Conservation (phyloP, 345 rosid genomes). For the Eutrema heterophyllum region DNA sequence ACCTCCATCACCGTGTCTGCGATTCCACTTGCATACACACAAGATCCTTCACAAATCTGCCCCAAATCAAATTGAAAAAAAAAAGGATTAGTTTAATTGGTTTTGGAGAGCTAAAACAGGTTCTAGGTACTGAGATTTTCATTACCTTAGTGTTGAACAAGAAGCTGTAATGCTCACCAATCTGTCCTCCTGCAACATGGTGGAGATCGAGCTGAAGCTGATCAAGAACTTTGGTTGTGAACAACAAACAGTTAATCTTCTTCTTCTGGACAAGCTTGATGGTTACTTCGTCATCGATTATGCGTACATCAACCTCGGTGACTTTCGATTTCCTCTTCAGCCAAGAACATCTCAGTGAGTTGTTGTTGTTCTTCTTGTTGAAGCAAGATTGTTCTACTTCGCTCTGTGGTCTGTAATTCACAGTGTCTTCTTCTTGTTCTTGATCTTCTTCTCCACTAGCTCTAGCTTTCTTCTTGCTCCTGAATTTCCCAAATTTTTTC, state of each 20-base stretch:
- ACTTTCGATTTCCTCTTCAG: slow-evolving; percentile 74
- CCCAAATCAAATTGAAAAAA: background rate
- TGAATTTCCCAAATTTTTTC: slow-evolving; percentile 52
- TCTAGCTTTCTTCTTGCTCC: slow-evolving; percentile 49
- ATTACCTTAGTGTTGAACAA: slow-evolving; percentile 74
- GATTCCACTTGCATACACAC: slow-evolving; percentile 57
- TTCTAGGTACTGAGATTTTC: background rate
- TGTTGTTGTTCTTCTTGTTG: slow-evolving; percentile 26
- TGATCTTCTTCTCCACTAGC: slow-evolving; percentile 1
- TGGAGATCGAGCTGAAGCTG: slow-evolving; percentile 72
- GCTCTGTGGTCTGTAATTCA: slow-evolving; percentile 32
- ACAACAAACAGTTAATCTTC: slow-evolving; percentile 66
- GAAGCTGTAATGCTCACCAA: slow-evolving; percentile 74
- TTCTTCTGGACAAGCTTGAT: slow-evolving; percentile 73
- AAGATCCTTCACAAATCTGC: slow-evolving; percentile 35
- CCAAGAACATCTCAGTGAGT: slow-evolving; percentile 69
- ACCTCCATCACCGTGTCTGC: slow-evolving; percentile 77
- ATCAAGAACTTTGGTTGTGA: slow-evolving; percentile 63
- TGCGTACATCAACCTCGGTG: slow-evolving; percentile 74
- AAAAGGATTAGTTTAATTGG: background rate
- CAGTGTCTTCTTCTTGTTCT: slow-evolving; percentile 32
- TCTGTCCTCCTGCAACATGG: slow-evolving; percentile 77
- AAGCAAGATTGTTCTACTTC: slow-evolving; percentile 44
- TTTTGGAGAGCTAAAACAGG: background rate
- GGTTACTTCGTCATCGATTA: slow-evolving; percentile 71